These are phyloP conservation scores for Skeletonema costatum DNA, from an alignment of 108 stramenopile genomes.

Conservation along the genomic window DNA sequence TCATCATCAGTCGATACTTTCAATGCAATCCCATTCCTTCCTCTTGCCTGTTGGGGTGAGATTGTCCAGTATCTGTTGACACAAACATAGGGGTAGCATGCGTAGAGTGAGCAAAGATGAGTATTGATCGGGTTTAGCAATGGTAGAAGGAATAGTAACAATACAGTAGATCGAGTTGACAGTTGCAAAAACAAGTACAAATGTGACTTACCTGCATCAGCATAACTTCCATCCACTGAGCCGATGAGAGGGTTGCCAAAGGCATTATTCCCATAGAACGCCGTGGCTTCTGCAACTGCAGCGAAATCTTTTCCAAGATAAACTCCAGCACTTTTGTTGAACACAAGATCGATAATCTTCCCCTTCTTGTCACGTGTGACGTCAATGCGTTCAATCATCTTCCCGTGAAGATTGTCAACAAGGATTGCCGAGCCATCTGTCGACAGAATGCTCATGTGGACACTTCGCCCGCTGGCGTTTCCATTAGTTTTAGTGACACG, in stretches of 20 bases:
- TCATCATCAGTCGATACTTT: neutral
- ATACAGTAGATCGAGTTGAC: neutral
- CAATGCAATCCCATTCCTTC: conserved; percentile 34
- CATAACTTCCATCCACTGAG: conserved; percentile 17
- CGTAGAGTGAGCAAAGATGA: neutral
- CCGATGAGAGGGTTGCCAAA: conserved; percentile 29
- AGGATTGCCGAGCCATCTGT: conserved; percentile 26
- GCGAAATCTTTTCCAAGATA: conserved; percentile 22
- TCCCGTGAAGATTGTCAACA: conserved; percentile 30
- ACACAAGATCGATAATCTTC: conserved; percentile 14
- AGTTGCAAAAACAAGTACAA: no score
- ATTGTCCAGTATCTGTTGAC: conserved; percentile 6
- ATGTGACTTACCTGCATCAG: neutral
- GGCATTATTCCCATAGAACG: conserved; percentile 28
- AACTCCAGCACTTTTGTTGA: conserved; percentile 29
- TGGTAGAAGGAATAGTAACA: neutral
- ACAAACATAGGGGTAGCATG: neutral
- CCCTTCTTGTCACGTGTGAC: conserved; percentile 14
- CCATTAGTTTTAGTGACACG: conserved; percentile 9
- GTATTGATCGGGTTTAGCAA: neutral
- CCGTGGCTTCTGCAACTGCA: conserved; percentile 14
- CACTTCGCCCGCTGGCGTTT: neutral
- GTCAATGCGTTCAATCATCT: conserved; percentile 42
- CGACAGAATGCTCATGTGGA: conserved; percentile 44
- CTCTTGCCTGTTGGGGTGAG: conserved; percentile 30